These are phyloP conservation scores for Picea glauca DNA, from an alignment of 75 land plant genomes.

Conservation along the genomic window DNA sequence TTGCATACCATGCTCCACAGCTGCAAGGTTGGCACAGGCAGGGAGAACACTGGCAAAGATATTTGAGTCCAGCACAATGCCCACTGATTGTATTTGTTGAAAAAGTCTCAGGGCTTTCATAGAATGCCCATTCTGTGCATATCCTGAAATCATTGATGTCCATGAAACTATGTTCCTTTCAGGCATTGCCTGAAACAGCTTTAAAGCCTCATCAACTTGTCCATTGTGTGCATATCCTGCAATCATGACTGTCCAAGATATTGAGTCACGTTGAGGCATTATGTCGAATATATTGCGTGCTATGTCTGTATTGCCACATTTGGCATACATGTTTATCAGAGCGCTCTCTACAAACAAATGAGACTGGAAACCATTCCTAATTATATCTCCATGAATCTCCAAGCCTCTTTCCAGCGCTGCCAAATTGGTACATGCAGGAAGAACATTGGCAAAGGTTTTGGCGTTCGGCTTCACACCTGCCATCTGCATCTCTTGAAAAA, in stretches of 20 bases:
- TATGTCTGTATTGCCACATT: slow-evolving; percentile 1
- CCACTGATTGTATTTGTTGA: slow-evolving; percentile 21
- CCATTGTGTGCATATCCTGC: slow-evolving; percentile 10
- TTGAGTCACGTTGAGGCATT: slow-evolving; percentile 12
- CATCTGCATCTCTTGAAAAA: slow-evolving; percentile 31
- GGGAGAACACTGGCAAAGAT: slow-evolving; percentile 52
- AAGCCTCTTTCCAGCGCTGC: slow-evolving; percentile 25
- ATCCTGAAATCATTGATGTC: slow-evolving; percentile 49
- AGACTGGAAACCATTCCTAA: not conserved
- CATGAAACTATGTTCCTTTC: slow-evolving; percentile 30
- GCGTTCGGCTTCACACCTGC: slow-evolving; percentile 27
- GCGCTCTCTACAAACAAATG: not conserved
- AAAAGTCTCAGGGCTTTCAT: slow-evolving; percentile 26
- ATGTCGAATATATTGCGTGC: slow-evolving; percentile 18
- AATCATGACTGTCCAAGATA: slow-evolving; percentile 37
- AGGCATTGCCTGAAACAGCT: slow-evolving; percentile 7
- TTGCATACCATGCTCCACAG: not conserved
- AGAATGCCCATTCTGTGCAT: slow-evolving; percentile 26
- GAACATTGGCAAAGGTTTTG: slow-evolving; percentile 28
- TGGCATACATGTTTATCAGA: slow-evolving; percentile 15
- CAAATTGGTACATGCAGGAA: slow-evolving; percentile 36
- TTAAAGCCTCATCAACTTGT: not conserved
- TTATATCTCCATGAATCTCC: slow-evolving; percentile 15
- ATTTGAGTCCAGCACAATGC: slow-evolving; percentile 42
- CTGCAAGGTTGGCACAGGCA: slow-evolving; percentile 21